phyloP scores from a whole-genome alignment of 2,329 filamentous ascomycete genomes.

The Ophiostoma piceae region DNA sequence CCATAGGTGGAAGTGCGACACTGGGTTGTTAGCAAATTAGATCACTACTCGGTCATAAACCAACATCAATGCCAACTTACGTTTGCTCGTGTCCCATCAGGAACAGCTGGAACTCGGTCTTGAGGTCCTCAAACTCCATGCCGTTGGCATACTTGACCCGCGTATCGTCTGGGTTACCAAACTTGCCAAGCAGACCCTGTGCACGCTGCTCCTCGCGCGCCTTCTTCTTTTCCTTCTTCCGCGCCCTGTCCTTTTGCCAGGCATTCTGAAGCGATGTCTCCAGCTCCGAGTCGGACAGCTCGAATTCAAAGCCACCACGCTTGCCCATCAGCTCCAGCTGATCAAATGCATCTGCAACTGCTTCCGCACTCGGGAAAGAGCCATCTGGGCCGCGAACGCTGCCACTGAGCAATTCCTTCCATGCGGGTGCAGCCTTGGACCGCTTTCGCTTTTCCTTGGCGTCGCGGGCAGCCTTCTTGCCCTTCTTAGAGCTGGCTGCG shows the following conservation, averaged over 20 bases:
- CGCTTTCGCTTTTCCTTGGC: conserved; percentile 9
- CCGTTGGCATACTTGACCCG: conserved; percentile 67
- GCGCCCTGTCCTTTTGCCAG: conserved; percentile 63
- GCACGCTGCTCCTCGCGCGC: conserved; percentile 64
- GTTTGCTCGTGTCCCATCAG: conserved; percentile 57
- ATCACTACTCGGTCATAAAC: neutral
- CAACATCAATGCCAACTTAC: conserved; percentile 42
- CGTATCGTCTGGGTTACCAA: conserved; percentile 52
- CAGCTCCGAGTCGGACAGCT: conserved; percentile 62
- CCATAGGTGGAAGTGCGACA: conserved; percentile 76
- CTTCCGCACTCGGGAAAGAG: conserved; percentile 38
- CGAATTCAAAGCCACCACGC: conserved; percentile 36
- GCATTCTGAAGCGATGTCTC: conserved; percentile 53
- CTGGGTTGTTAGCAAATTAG: neutral
- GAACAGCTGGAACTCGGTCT: conserved; percentile 67
- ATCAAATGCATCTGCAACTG: conserved; percentile 49
- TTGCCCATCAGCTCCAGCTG: conserved; percentile 68
- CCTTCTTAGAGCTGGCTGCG: conserved; percentile 22
- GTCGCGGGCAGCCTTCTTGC: neutral
- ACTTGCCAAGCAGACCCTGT: conserved; percentile 60
- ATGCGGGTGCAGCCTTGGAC: neutral
- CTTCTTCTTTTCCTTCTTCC: conserved; percentile 65
- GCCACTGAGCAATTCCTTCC: neutral
- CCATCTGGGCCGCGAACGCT: conserved; percentile 26
- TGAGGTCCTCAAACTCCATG: conserved; percentile 65